Percentiles rank a stretch among this genome's conserved stretches.
Evolutionary conservation across 805 yeast genomes (phyloP).

Genomic region (Ogataea polymorpha): DNA sequence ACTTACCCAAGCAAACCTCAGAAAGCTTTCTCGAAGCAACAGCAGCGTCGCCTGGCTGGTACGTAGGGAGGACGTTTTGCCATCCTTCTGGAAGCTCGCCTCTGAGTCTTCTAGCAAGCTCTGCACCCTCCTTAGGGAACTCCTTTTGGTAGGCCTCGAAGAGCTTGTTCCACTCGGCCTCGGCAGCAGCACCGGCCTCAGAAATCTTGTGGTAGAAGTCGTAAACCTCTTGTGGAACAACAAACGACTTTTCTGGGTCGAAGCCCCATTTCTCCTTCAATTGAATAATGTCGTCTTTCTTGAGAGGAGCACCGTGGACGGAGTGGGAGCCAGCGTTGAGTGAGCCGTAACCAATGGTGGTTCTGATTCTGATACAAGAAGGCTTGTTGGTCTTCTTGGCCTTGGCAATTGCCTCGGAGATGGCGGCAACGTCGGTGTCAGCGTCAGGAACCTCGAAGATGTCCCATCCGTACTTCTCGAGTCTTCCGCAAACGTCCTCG

Average conservation of each 20-base stretch:
- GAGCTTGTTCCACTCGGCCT: constrained; percentile 71
- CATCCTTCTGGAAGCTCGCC: constrained; percentile 81
- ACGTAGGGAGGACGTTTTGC: constrained; percentile 74
- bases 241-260: constrained; percentile 78
- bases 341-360: constrained; percentile 95
- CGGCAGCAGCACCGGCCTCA: constrained; percentile 60
- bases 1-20: constrained; percentile 66
- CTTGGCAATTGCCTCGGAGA: constrained; percentile 66
- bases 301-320: constrained; percentile 96
- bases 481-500: constrained; percentile 83
- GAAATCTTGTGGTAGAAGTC: constrained; percentile 60
- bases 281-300: constrained; percentile 87
- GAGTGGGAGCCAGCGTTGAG: constrained; percentile 77
- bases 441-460: constrained; percentile 73
- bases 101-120: constrained; percentile 71
- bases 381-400: constrained; percentile 88
- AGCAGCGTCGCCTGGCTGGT: constrained; percentile 73
- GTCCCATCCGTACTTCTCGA: constrained; percentile 95
- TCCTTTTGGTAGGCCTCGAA: constrained; percentile 59
- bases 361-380: constrained; percentile 80
- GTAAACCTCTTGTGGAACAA: constrained; percentile 79
- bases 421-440: constrained; percentile 70
- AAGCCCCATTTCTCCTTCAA: constrained; percentile 82
- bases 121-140: constrained; percentile 78
- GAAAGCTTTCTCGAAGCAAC: constrained; percentile 94